phyloP scores from a whole-genome alignment of 2,329 filamentous ascomycete species.

The Bipolaris gigantea region DNA sequence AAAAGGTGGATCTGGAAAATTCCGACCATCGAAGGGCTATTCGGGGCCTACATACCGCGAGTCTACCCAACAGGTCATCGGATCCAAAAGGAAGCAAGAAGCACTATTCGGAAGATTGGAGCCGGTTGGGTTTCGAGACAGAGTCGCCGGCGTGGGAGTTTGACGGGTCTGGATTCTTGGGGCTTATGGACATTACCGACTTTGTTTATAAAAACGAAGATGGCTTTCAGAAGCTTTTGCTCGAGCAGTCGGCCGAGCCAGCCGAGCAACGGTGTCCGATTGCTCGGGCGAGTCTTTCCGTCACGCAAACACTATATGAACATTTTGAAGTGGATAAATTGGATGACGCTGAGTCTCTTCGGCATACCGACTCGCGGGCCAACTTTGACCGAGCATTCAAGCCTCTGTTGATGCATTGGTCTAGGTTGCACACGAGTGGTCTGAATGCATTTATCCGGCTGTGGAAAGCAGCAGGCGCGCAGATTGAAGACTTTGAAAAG shows the following conservation, averaged over 20 bases:
- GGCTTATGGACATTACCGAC: conserved; percentile 96
- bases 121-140: conserved; percentile 84
- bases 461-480: conserved; percentile 88
- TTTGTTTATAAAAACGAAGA: conserved; percentile 92
- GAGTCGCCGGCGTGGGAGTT: conserved; percentile 89
- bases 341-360: conserved; percentile 76
- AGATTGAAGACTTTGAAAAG: conserved; percentile 87
- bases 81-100: conserved; percentile 60
- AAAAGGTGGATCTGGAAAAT: conserved; percentile 80
- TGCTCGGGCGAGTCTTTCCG: conserved; percentile 79
- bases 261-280: conserved; percentile 78
- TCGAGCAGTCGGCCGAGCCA: conserved; percentile 81
- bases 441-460: conserved; percentile 86
- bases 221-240: conserved; percentile 83
- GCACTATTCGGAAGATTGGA: conserved; percentile 91
- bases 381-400: conserved; percentile 86
- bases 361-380: conserved; percentile 73
- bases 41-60: conserved; percentile 82
- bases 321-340: conserved; percentile 92
- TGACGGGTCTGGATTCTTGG: conserved; percentile 80
- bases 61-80: conserved; percentile 64
- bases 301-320: conserved; percentile 88
- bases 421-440: conserved; percentile 80
- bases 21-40: conserved; percentile 86
- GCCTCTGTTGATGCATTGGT: conserved; percentile 90